A percentile compares a stretch with the other conserved stretches of the same genome.
These are phyloP conservation scores for Gnaphalium uliginosum DNA, from an alignment of 129 eudicot genomes.

Conservation along the genomic window DNA sequence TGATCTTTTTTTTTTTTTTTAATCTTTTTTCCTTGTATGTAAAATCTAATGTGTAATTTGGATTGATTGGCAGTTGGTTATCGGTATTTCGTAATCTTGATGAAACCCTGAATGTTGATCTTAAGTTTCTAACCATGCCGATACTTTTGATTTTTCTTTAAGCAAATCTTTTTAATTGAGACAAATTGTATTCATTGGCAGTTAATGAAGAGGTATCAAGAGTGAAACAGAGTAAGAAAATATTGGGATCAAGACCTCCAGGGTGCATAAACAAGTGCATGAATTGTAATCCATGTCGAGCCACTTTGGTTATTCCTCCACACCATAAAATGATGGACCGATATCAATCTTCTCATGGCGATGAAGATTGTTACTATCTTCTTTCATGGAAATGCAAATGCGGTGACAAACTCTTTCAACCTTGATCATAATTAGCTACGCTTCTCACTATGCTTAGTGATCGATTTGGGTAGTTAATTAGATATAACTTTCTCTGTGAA, in stretches of 20 bases:
- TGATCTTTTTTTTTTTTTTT: not conserved
- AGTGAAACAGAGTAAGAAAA: constrained; percentile 31
- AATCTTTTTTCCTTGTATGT: not conserved
- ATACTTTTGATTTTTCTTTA: not conserved
- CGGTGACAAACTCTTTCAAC: constrained; percentile 81
- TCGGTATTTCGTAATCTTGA: too few species aligned
- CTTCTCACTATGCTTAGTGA: constrained; percentile 21
- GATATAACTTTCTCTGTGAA: constrained; percentile 22
- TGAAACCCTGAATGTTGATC: too few species aligned
- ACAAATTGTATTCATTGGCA: not conserved
- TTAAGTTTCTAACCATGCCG: not conserved
- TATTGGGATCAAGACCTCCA: constrained; percentile 78
- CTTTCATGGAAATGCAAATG: constrained; percentile 96
- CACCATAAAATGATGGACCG: constrained; percentile 35
- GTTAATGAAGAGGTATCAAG: constrained; percentile 20
- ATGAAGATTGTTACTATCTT: constrained; percentile 78
- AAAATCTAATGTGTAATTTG: too few species aligned
- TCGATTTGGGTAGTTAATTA: constrained; percentile 7
- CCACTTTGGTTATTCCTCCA: constrained; percentile 68
- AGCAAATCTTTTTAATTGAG: not conserved
- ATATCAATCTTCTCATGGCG: constrained; percentile 44
- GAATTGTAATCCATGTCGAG: constrained; percentile 69
- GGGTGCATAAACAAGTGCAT: constrained; percentile 67
- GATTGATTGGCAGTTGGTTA: too few species aligned
- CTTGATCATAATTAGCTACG: constrained; percentile 34